Evolutionary conservation across 2,329 filamentous ascomycete genomes (phyloP).

Genomic region (Xylaria sp.): DNA sequence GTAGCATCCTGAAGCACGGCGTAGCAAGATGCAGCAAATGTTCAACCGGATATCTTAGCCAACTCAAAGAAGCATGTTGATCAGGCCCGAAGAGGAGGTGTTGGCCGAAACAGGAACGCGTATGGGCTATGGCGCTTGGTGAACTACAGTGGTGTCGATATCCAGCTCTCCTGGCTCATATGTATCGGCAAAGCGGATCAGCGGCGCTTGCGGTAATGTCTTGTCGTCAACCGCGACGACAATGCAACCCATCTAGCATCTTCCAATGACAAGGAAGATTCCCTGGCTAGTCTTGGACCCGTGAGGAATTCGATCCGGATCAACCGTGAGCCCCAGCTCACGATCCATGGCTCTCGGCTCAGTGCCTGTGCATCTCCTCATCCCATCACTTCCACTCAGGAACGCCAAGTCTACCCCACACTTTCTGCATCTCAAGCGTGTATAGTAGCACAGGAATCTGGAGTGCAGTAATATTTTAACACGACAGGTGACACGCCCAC

Average conservation of each 20-base stretch:
- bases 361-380: conserved; percentile 44
- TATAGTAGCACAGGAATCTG: conserved; percentile 45
- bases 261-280: conserved; percentile 33
- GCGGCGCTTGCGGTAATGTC: conserved; percentile 36
- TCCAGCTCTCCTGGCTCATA: conserved; percentile 30
- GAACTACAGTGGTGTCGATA: conserved; percentile 16
- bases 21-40: conserved; percentile 26
- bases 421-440: conserved; percentile 42
- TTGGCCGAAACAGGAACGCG: conserved; percentile 34
- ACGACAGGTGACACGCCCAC: conserved; percentile 46
- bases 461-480: conserved; percentile 44
- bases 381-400: conserved; percentile 34
- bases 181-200: conserved; percentile 36
- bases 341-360: conserved; percentile 38
- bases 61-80: conserved; percentile 29
- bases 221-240: conserved; percentile 32
- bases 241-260: conserved; percentile 28
- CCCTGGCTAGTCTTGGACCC: conserved; percentile 41
- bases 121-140: conserved; percentile 25
- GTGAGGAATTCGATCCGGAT: conserved; percentile 47
- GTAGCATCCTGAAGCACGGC: conserved; percentile 21
- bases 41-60: conserved; percentile 35
- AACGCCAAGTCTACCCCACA: conserved; percentile 47
- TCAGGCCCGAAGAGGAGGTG: conserved; percentile 35
- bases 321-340: conserved; percentile 41